Percentiles rank a stretch among this genome's conserved stretches.
Evolutionary conservation across 768 basidiomycete species (phyloP).

Genomic region (Pisolithus microcarpus): DNA sequence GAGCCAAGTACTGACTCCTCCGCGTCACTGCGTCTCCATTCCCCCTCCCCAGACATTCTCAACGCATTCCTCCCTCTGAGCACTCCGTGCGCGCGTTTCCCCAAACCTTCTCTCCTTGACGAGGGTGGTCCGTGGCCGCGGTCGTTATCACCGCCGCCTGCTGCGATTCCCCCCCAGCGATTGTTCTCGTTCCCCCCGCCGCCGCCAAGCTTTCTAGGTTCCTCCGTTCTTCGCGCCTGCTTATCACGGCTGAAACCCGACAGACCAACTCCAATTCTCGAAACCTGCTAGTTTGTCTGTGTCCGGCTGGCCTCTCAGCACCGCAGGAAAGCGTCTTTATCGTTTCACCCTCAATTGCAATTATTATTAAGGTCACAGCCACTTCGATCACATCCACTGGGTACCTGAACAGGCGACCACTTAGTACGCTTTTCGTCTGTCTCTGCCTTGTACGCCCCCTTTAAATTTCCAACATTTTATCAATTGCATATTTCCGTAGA

Average conservation of each 20-base stretch:
- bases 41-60: slow-evolving; percentile 4
- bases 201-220: background rate
- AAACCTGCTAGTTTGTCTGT: background rate
- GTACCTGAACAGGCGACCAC: slow-evolving; percentile 24
- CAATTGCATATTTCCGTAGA: slow-evolving; percentile 30
- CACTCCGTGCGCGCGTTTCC: background rate
- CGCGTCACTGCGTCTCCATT: background rate
- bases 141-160: slow-evolving; percentile 6
- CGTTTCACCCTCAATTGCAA: slow-evolving; percentile 21
- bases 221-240: slow-evolving; percentile 21
- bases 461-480: slow-evolving; percentile 27
- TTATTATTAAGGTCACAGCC: slow-evolving; percentile 22
- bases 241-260: slow-evolving; percentile 15
- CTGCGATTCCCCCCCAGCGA: background rate
- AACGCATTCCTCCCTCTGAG: slow-evolving; percentile 5
- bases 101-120: slow-evolving; percentile 5
- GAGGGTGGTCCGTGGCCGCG: slow-evolving; percentile 7
- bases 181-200: background rate
- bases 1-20: slow-evolving; percentile 1
- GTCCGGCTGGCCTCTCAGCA: slow-evolving; percentile 4
- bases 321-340: slow-evolving; percentile 11
- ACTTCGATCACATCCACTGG: slow-evolving; percentile 24
- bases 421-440: slow-evolving; percentile 22
- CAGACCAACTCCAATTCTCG: too few relatives aligned
- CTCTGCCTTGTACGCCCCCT: slow-evolving; percentile 28